Conservation (phyloP, 768 basidiomycete species). For the Gymnopilus junonius region DNA sequence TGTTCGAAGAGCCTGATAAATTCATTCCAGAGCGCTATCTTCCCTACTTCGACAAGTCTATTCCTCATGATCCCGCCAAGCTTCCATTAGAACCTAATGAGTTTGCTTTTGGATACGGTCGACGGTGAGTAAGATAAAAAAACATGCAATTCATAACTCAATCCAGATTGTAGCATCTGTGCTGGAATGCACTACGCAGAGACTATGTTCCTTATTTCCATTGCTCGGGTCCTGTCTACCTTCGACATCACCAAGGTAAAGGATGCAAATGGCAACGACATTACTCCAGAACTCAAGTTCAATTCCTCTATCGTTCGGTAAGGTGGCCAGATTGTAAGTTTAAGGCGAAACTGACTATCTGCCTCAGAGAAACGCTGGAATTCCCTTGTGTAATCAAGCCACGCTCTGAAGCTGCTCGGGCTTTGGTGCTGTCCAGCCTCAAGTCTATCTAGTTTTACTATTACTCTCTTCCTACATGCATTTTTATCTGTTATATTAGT, state of each 20-base stretch:
- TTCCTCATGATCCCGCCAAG: conserved; percentile 17
- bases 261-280: conserved; percentile 24
- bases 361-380: conserved; percentile 18
- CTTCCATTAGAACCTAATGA: conserved; percentile 23
- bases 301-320: conserved; percentile 28
- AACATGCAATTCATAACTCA: neutral
- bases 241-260: conserved; percentile 23
- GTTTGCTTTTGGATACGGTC: conserved; percentile 32
- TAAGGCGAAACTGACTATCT: neutral
- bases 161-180: conserved; percentile 17
- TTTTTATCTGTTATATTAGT: neutral
- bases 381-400: conserved; percentile 20
- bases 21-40: conserved; percentile 36
- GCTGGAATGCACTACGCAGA: conserved; percentile 30
- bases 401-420: conserved; percentile 15
- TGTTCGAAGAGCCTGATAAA: conserved; percentile 26
- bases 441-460: neutral
- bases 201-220: conserved; percentile 26
- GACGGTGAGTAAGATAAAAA: conserved; percentile 17
- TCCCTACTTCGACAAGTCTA: conserved; percentile 25
- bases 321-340: neutral
- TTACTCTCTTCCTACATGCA: neutral
- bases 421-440: conserved; percentile 1
- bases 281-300: conserved; percentile 25
- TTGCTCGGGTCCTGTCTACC: conserved; percentile 23